These are phyloP conservation scores for Athelia psychrophila DNA, from an alignment of 1,284 basidiomycete genomes.

Conservation along the genomic window DNA sequence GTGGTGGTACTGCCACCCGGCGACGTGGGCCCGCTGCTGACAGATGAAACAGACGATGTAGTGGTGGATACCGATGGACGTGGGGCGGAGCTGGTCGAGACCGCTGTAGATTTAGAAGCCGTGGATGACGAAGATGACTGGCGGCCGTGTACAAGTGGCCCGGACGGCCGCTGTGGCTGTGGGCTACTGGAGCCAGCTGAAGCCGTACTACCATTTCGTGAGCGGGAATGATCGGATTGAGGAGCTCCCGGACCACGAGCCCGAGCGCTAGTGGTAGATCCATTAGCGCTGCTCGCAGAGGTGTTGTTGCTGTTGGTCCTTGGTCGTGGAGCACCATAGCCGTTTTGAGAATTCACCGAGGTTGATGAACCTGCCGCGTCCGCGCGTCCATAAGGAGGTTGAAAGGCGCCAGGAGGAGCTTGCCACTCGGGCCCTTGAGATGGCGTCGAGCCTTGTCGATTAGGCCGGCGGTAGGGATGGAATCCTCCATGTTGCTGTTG, in stretches of 20 bases:
- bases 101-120: constrained; percentile 31
- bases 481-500: constrained; percentile 60
- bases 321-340: constrained; percentile 42
- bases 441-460: constrained; percentile 33
- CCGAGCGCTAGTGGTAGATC: constrained; percentile 31
- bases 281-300: constrained; percentile 25
- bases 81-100: constrained; percentile 27
- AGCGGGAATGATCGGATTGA: not conserved
- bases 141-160: constrained; percentile 37
- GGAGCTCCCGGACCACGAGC: constrained; percentile 23
- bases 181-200: constrained; percentile 35
- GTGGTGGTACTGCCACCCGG: constrained; percentile 23
- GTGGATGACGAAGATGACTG: constrained; percentile 46
- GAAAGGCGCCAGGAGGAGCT: constrained; percentile 38
- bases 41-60: constrained; percentile 30
- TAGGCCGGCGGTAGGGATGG: constrained; percentile 78
- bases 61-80: constrained; percentile 21
- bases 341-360: constrained; percentile 66
- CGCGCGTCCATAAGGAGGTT: constrained; percentile 67
- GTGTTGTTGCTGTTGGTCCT: constrained; percentile 63
- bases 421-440: constrained; percentile 27
- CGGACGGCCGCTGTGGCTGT: constrained; percentile 36
- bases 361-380: constrained; percentile 75
- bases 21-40: constrained; percentile 8
- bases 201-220: constrained; percentile 33